These are phyloP conservation scores for Hypoxylon crocopeplum DNA, from an alignment of 495 filamentous ascomycete species.

Conservation along the genomic window DNA sequence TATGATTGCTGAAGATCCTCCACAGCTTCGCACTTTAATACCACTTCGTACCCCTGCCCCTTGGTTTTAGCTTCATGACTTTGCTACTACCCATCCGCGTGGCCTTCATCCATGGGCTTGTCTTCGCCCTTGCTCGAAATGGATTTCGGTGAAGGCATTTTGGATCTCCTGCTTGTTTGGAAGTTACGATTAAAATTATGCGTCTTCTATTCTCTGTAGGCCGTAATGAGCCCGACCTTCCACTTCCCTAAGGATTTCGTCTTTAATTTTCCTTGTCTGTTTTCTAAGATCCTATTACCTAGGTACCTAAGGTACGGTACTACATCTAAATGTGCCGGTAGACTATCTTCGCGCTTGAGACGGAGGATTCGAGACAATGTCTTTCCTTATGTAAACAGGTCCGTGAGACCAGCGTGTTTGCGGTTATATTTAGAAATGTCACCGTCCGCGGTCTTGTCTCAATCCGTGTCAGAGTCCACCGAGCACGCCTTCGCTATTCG, in stretches of 20 bases:
- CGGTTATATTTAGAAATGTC: constrained; percentile 8
- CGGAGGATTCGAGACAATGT: constrained; percentile 19
- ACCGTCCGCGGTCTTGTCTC: background rate
- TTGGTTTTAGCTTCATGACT: constrained; percentile 24
- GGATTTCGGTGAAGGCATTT: constrained; percentile 30
- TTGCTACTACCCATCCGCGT: constrained; percentile 33
- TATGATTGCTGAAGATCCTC: constrained; percentile 36
- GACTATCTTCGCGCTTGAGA: background rate
- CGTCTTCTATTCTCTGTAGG: no score
- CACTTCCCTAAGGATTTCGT: no score
- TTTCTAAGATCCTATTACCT: no score
- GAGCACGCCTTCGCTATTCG: constrained; percentile 4
- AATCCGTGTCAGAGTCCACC: background rate
- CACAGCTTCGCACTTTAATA: constrained; percentile 21
- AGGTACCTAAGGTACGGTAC: no score
- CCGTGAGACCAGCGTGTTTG: background rate
- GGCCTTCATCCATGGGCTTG: constrained; percentile 14
- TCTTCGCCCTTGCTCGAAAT: constrained; percentile 20
- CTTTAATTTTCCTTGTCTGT: no score
- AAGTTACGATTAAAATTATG: no score
- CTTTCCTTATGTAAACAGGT: constrained; percentile 19
- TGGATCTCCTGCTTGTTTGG: constrained; percentile 9
- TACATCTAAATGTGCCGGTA: background rate
- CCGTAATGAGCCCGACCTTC: no score
- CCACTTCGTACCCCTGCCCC: constrained; percentile 28